Evolutionary conservation across 2,329 filamentous ascomycete species (phyloP).

Genomic region (Zymoseptoria pseudotritici): DNA sequence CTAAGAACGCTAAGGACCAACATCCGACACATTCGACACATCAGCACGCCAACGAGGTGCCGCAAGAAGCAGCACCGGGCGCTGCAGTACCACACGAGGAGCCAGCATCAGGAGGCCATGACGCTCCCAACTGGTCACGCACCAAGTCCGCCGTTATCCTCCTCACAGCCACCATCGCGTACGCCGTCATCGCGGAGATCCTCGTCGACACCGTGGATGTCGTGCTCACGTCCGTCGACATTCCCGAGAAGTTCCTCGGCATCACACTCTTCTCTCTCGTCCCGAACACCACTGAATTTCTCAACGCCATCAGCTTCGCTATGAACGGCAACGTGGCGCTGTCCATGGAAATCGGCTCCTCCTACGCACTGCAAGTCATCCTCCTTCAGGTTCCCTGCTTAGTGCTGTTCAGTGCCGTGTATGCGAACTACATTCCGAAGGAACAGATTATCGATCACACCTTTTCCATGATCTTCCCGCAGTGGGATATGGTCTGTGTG

Average conservation of each 20-base stretch:
- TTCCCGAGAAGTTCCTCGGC: slow-evolving; percentile 95
- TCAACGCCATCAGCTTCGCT: slow-evolving; percentile 98
- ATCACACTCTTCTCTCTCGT: slow-evolving; percentile 95
- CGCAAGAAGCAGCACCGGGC: slow-evolving; percentile 31
- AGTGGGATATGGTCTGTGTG: slow-evolving; percentile 98
- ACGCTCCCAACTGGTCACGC: slow-evolving; percentile 97
- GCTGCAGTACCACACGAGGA: slow-evolving; percentile 19
- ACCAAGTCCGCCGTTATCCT: slow-evolving; percentile 85
- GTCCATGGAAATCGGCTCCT: slow-evolving; percentile 98
- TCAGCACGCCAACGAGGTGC: slow-evolving; percentile 8
- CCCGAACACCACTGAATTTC: slow-evolving; percentile 94
- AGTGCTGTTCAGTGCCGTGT: slow-evolving; percentile 80
- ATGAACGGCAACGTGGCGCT: slow-evolving; percentile 99
- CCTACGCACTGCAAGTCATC: slow-evolving; percentile 93
- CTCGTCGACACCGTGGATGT: slow-evolving; percentile 94
- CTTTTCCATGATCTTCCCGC: slow-evolving; percentile 85
- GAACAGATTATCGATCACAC: slow-evolving; percentile 53
- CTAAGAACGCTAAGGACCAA: slow-evolving; percentile 9
- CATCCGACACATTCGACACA: background rate
- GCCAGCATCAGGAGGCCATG: slow-evolving; percentile 65
- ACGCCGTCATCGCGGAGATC: slow-evolving; percentile 96
- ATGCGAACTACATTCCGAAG: slow-evolving; percentile 51
- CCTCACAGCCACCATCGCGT: slow-evolving; percentile 79
- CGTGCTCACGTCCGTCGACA: slow-evolving; percentile 80
- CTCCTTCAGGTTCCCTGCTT: slow-evolving; percentile 88